These are phyloP conservation scores for Fragaria iinumae DNA, from an alignment of 306 rosid species.

Conservation along the genomic window DNA sequence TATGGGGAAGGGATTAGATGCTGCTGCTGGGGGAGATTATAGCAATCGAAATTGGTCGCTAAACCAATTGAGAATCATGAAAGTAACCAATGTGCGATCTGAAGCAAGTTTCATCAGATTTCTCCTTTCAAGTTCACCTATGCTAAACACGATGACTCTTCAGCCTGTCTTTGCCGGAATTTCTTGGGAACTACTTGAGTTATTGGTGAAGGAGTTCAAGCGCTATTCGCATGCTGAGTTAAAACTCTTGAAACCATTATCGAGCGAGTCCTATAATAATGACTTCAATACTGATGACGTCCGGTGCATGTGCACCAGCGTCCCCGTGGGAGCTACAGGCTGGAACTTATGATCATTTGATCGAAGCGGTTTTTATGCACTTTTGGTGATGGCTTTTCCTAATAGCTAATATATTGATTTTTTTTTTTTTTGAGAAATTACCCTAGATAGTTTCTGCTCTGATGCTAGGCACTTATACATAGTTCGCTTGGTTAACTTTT, in stretches of 20 bases:
- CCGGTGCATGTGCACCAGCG: too few species aligned
- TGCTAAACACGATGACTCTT: slow-evolving; percentile 51
- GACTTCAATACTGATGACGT: not conserved
- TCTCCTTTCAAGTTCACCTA: slow-evolving; percentile 39
- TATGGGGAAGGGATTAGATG: not conserved
- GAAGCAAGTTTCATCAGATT: slow-evolving; percentile 24
- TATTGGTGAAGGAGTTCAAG: not conserved
- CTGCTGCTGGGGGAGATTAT: not conserved
- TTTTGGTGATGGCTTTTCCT: too few species aligned
- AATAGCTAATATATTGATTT: too few species aligned
- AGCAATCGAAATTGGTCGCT: slow-evolving; percentile 21
- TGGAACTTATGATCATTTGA: too few species aligned
- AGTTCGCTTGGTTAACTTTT: too few species aligned
- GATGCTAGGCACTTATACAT: too few species aligned
- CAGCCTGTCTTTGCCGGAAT: slow-evolving; percentile 24
- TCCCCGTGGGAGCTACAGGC: too few species aligned
- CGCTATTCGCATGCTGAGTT: not conserved
- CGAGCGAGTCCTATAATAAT: not conserved
- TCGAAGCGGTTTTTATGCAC: too few species aligned
- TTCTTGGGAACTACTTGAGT: not conserved
- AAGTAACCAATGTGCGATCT: slow-evolving; percentile 32
- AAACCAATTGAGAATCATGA: slow-evolving; percentile 39
- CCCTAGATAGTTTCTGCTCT: too few species aligned
- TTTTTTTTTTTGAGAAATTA: too few species aligned
- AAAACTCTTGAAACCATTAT: not conserved